phyloP scores from a whole-genome alignment of 2,329 filamentous ascomycete species.

The Trichophyton benhamiae region DNA sequence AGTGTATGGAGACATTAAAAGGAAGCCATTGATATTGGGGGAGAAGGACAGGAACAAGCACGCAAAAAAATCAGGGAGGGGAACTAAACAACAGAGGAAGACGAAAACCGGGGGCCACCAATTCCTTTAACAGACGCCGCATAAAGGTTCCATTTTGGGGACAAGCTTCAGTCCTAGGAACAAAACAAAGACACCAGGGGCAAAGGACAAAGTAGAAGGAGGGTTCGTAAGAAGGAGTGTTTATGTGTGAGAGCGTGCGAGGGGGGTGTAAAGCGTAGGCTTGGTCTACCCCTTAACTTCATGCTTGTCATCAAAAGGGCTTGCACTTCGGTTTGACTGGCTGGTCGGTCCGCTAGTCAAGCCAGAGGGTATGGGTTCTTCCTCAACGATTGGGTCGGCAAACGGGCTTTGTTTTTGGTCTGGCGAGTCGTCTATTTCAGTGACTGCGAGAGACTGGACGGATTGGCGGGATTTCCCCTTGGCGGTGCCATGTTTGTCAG shows the following conservation, averaged over 20 bases:
- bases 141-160: not conserved
- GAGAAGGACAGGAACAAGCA: not conserved
- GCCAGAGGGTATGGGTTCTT: slow-evolving; percentile 12
- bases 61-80: not conserved
- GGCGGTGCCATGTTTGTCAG: slow-evolving; percentile 7
- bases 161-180: not conserved
- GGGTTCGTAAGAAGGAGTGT: not conserved
- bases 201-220: not conserved
- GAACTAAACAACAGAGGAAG: not conserved
- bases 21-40: not conserved
- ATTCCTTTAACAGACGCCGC: slow-evolving; percentile 1
- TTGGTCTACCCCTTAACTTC: slow-evolving; percentile 22
- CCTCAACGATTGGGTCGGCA: slow-evolving; percentile 12
- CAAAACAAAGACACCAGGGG: not conserved
- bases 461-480: slow-evolving; percentile 11
- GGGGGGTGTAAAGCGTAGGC: not conserved
- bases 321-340: slow-evolving; percentile 20
- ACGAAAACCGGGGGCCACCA: not conserved
- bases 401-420: slow-evolving; percentile 19
- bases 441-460: slow-evolving; percentile 16
- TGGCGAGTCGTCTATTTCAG: slow-evolving; percentile 22
- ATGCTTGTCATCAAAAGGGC: slow-evolving; percentile 35
- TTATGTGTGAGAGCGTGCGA: not conserved
- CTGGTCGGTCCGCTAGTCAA: not conserved
- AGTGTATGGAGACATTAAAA: not conserved